Evolutionary conservation across 2,329 filamentous ascomycete genomes (phyloP).

Genomic region (Dothidotthia symphoricarpi): DNA sequence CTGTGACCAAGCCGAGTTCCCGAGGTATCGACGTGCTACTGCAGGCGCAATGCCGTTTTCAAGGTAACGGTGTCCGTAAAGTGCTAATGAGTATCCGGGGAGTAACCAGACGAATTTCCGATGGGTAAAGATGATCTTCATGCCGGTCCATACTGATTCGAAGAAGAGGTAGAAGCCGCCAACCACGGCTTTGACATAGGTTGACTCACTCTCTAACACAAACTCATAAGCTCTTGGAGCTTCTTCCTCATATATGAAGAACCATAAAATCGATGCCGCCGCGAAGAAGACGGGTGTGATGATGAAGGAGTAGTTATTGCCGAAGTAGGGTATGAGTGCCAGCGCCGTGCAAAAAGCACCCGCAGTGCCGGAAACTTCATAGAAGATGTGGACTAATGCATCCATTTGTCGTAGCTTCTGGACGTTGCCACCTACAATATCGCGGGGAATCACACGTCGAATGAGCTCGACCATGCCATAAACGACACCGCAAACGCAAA

Average conservation of each 20-base stretch:
- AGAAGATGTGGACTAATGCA: slow-evolving; percentile 50
- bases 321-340: slow-evolving; percentile 51
- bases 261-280: slow-evolving; percentile 46
- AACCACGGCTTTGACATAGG: slow-evolving; percentile 42
- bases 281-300: slow-evolving; percentile 52
- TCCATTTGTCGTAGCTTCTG: slow-evolving; percentile 52
- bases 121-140: slow-evolving; percentile 48
- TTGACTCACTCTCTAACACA: slow-evolving; percentile 27
- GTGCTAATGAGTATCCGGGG: slow-evolving; percentile 50
- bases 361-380: slow-evolving; percentile 50
- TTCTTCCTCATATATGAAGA: slow-evolving; percentile 47
- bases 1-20: slow-evolving; percentile 51
- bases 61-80: slow-evolving; percentile 53
- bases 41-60: slow-evolving; percentile 51
- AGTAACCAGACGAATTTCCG: slow-evolving; percentile 53
- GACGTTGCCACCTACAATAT: slow-evolving; percentile 53
- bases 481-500: slow-evolving; percentile 27
- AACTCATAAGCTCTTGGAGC: slow-evolving; percentile 25
- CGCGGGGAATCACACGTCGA: slow-evolving; percentile 51
- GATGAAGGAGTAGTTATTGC: slow-evolving; percentile 54
- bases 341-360: slow-evolving; percentile 52
- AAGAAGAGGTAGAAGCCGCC: slow-evolving; percentile 47
- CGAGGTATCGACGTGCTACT: slow-evolving; percentile 50
- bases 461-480: slow-evolving; percentile 55
- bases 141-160: slow-evolving; percentile 50